Base-by-base conservation (phyloP, 2,329 filamentous ascomycete genomes). In the Neonectria coccinea region DNA sequence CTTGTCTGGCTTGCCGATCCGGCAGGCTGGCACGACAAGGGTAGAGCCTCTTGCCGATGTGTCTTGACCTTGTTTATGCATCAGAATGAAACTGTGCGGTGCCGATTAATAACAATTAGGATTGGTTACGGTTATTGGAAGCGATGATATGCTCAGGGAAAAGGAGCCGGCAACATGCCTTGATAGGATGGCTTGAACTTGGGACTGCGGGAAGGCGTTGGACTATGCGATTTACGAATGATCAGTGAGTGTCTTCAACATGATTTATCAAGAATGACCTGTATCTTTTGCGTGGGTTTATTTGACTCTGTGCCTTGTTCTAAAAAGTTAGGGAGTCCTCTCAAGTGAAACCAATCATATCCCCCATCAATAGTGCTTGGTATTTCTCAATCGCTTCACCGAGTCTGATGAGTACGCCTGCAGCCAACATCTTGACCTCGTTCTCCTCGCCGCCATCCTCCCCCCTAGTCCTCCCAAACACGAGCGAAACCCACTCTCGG, bases 331-430 rank as follows among this genome's bases (percentile, higher is more conserved):
- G 20, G 14, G 14, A n/a, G 47, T n/a, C 4, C 14, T 50, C 45
- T 20, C 12, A 74, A 45, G 61, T 62, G 31, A 78, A 81, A 1
- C 79, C 81, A 54, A 88, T 81, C 80, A 88, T 77, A 66, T 92
- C 87, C 1, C 94, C 94, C 81, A 96, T 87, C 72, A 97, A 78
- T 62, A 92, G 77, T 61, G 89, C 87, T 78, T 94, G 91, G 75
- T 94, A 94, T 78, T 89, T 91, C 74, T 97, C 92, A 68, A 95
- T 89, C 9, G 93, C 89, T 78, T 97, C 94, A 51, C 90, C 87
- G 70, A 94, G 84, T 74, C 91, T 91, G 36, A 98, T 87, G 71
- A 97, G 78, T 54, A 94, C 89, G 0, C 90, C 92, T 0, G 93
- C 93, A 5, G 92, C 91, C 73, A 96, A 75, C 81, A 89, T 92